A percentile compares a stretch with the other conserved stretches of the same genome.
Evolutionary conservation across 2,329 filamentous ascomycete species (phyloP).

Genomic region (Botrytis pseudocinerea): DNA sequence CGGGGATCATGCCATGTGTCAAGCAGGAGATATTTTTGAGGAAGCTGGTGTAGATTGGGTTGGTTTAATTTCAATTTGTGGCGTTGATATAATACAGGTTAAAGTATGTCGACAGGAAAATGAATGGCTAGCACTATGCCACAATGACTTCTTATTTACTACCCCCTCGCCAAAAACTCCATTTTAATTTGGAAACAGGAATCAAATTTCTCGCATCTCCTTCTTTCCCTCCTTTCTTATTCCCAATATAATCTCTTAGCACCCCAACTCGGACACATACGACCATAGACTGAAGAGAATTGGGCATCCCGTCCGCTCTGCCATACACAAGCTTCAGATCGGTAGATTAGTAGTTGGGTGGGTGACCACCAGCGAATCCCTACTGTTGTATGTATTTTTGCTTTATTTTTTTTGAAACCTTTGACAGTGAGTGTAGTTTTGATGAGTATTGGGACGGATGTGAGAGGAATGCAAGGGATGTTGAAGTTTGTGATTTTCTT

Average conservation of each 20-base stretch:
- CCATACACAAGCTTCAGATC: not conserved
- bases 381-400: not conserved
- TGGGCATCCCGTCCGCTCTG: not conserved
- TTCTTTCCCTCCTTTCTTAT: too few species aligned
- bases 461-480: too few species aligned
- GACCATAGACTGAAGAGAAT: not conserved
- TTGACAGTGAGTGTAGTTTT: too few species aligned
- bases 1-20: not conserved
- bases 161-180: not conserved
- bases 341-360: not conserved
- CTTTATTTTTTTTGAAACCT: too few species aligned
- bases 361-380: not conserved
- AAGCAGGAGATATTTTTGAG: constrained; percentile 9
- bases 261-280: accelerated
- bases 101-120: too few species aligned
- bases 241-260: accelerated
- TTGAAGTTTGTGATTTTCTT: too few species aligned
- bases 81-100: not conserved
- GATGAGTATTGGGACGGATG: too few species aligned
- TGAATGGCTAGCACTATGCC: too few species aligned
- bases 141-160: too few species aligned
- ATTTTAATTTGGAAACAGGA: not conserved
- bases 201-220: too few species aligned
- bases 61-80: not conserved
- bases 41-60: not conserved